Evolutionary conservation across 495 filamentous ascomycete species (phyloP).

Genomic region (Hypomontagnella monticulosa): DNA sequence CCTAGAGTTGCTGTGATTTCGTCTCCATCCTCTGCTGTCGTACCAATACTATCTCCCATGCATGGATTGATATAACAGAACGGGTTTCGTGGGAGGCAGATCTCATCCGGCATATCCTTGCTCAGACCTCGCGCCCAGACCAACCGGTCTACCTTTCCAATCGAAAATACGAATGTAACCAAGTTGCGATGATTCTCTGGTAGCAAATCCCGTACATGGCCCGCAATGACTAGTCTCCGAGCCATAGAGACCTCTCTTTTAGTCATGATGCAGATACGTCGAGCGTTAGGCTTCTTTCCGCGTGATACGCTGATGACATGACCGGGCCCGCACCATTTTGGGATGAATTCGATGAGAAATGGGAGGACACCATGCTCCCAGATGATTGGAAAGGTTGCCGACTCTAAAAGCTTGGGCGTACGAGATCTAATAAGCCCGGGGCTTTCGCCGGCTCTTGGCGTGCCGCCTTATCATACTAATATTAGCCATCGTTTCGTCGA

Average conservation of each 20-base stretch:
- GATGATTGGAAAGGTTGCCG: slow-evolving; percentile 42
- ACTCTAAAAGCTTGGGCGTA: slow-evolving; percentile 35
- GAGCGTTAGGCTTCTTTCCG: slow-evolving; percentile 36
- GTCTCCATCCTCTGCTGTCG: slow-evolving; percentile 33
- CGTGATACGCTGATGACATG: slow-evolving; percentile 47
- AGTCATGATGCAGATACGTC: slow-evolving; percentile 46
- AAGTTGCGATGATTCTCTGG: slow-evolving; percentile 32
- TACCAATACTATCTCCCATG: slow-evolving; percentile 48
- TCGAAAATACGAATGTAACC: slow-evolving; percentile 39
- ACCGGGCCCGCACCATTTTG: slow-evolving; percentile 47
- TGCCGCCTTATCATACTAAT: slow-evolving; percentile 9
- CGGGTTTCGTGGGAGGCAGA: slow-evolving; percentile 46
- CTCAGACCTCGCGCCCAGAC: slow-evolving; percentile 43
- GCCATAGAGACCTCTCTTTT: slow-evolving; percentile 29
- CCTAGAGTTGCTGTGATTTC: slow-evolving; percentile 45
- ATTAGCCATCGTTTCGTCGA: slow-evolving; percentile 5
- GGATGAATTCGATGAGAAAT: slow-evolving; percentile 45
- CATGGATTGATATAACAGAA: slow-evolving; percentile 43
- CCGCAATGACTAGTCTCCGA: slow-evolving; percentile 42
- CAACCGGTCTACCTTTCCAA: slow-evolving; percentile 41
- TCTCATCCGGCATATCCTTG: slow-evolving; percentile 41
- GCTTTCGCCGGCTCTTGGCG: slow-evolving; percentile 33
- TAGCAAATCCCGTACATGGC: slow-evolving; percentile 44
- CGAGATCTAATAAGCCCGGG: slow-evolving; percentile 19
- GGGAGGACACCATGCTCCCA: slow-evolving; percentile 48